Percentiles rank a stretch among this genome's conserved stretches.
Conservation (phyloP, 2,329 filamentous ascomycete species). For the Fusarium nodosum region DNA sequence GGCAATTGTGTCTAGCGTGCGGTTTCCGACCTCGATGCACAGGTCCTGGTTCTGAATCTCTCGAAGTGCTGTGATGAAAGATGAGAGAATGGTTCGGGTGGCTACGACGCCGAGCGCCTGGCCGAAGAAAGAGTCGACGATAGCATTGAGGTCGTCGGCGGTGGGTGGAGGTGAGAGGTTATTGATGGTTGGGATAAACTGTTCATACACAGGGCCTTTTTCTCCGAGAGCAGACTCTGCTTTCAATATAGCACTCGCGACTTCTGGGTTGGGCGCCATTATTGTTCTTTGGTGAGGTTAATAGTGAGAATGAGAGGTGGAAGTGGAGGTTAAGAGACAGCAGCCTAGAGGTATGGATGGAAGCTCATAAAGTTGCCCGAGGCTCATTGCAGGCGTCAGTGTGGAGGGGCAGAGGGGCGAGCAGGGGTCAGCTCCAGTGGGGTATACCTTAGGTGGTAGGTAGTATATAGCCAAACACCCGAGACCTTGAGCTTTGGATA, state of each 20-base stretch:
- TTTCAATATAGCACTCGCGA: conserved; percentile 60
- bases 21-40: conserved; percentile 81
- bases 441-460: conserved; percentile 17
- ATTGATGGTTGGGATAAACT: conserved; percentile 61
- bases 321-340: conserved; percentile 29
- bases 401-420: conserved; percentile 47
- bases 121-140: conserved; percentile 75
- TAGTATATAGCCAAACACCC: conserved; percentile 33
- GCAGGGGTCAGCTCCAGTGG: conserved; percentile 46
- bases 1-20: conserved; percentile 76
- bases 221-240: conserved; percentile 57
- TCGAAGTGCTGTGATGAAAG: conserved; percentile 74
- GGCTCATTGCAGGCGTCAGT: conserved; percentile 32
- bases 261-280: conserved; percentile 58
- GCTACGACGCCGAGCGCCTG: conserved; percentile 82
- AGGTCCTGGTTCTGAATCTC: conserved; percentile 71
- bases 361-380: conserved; percentile 31
- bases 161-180: conserved; percentile 57
- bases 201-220: conserved; percentile 62
- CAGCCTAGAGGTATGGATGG: conserved; percentile 26
- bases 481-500: conserved; percentile 5
- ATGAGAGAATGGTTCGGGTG: conserved; percentile 76
- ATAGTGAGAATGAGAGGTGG: conserved; percentile 17
- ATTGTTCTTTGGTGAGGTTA: conserved; percentile 14
- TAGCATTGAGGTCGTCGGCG: conserved; percentile 73